Evolutionary conservation across 2,329 filamentous ascomycete genomes (phyloP).

Genomic region (Neofusicoccum umdonicola): DNA sequence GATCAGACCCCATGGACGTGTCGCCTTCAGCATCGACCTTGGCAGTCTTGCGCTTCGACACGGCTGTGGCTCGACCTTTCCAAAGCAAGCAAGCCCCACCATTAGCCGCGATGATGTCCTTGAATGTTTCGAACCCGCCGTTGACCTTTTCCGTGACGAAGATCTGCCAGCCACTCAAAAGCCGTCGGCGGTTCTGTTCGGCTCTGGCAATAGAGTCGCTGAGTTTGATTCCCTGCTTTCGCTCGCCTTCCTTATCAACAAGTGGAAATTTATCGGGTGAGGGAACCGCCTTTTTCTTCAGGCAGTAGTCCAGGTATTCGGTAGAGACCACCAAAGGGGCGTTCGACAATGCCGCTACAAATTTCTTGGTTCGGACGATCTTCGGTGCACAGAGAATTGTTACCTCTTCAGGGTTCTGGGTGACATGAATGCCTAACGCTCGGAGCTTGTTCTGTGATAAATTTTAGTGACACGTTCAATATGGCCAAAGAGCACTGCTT

Average conservation of each 20-base stretch:
- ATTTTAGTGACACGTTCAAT: background rate
- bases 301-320: conserved; percentile 73
- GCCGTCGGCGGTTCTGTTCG: conserved; percentile 69
- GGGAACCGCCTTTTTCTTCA: conserved; percentile 66
- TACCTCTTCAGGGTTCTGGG: conserved; percentile 71
- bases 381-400: conserved; percentile 85
- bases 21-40: conserved; percentile 32
- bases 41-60: conserved; percentile 35
- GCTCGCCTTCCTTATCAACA: conserved; percentile 70
- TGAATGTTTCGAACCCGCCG: conserved; percentile 81
- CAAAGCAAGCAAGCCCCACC: conserved; percentile 80
- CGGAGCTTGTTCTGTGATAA: conserved; percentile 69
- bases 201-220: conserved; percentile 68
- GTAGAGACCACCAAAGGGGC: conserved; percentile 76
- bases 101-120: conserved; percentile 82
- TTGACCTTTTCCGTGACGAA: conserved; percentile 80
- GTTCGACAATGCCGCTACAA: conserved; percentile 80
- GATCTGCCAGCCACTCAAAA: conserved; percentile 73
- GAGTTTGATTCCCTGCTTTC: conserved; percentile 67
- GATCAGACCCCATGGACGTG: conserved; percentile 23
- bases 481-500: background rate
- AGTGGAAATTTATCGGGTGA: conserved; percentile 66
- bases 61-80: conserved; percentile 66
- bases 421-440: conserved; percentile 76
- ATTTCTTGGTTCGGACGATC: conserved; percentile 89